Conservation (phyloP, 2,329 filamentous ascomycete genomes). For the Trichophyton benhamiae region DNA sequence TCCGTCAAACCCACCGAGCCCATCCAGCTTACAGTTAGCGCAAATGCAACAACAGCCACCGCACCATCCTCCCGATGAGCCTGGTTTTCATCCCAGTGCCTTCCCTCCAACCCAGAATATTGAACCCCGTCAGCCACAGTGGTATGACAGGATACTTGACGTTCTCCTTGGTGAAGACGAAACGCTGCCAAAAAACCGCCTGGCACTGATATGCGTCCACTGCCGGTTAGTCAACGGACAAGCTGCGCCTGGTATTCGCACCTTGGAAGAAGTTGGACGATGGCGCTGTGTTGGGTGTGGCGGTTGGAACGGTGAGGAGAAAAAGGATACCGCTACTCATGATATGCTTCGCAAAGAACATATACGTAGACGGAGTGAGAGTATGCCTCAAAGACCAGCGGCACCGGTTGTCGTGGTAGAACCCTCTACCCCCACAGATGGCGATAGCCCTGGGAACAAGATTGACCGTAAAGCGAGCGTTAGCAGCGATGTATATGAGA, state of each 20-base stretch:
- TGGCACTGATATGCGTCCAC: slow-evolving; percentile 68
- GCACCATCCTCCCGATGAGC: slow-evolving; percentile 22
- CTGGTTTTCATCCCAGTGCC: slow-evolving; percentile 38
- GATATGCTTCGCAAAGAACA: not conserved
- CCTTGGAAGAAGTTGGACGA: slow-evolving; percentile 62
- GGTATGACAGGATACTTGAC: slow-evolving; percentile 93
- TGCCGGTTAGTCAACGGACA: slow-evolving; percentile 92
- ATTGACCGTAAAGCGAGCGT: slow-evolving; percentile 3
- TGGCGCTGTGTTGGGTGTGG: slow-evolving; percentile 88
- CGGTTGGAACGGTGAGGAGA: slow-evolving; percentile 66
- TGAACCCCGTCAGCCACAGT: slow-evolving; percentile 43
- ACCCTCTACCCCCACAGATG: not conserved
- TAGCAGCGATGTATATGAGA: not conserved
- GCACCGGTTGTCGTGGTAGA: not conserved
- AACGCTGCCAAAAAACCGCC: slow-evolving; percentile 76
- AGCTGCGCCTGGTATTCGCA: slow-evolving; percentile 73
- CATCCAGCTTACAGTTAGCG: slow-evolving; percentile 7
- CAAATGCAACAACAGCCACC: slow-evolving; percentile 1
- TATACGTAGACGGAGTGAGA: slow-evolving; percentile 3
- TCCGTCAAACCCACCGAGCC: not conserved
- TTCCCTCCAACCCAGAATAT: slow-evolving; percentile 27
- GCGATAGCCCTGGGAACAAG: not conserved
- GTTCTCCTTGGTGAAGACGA: slow-evolving; percentile 91
- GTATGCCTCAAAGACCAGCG: not conserved
- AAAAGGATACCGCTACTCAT: slow-evolving; percentile 36